Evolutionary conservation across 148 eudicot species (phyloP).

Genomic region (Rheum nobile): DNA sequence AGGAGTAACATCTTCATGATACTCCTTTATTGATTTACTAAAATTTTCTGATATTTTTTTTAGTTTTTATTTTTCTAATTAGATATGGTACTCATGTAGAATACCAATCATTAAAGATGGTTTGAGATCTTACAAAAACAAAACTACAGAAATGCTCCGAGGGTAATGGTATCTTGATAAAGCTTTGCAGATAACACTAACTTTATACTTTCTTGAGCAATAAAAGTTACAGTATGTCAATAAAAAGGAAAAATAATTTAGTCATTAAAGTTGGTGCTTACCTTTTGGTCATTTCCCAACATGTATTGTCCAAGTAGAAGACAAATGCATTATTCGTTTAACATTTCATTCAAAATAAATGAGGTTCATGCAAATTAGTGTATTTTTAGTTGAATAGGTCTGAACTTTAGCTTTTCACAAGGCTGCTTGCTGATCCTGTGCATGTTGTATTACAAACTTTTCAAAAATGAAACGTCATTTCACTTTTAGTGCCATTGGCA

Average conservation of each 20-base stretch:
- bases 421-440: background rate
- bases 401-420: background rate
- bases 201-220: conserved; percentile 1
- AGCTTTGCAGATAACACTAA: background rate
- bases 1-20: no score
- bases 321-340: background rate
- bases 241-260: background rate
- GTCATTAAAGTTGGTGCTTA: background rate
- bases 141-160: background rate
- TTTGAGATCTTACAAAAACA: no score
- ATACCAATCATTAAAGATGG: no score
- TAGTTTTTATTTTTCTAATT: no score
- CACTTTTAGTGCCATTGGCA: no score
- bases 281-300: conserved; percentile 3
- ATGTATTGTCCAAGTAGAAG: conserved; percentile 3
- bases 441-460: background rate
- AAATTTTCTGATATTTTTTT: no score
- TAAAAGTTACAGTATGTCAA: background rate
- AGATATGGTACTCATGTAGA: no score
- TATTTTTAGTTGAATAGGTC: background rate
- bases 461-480: no score
- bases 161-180: background rate
- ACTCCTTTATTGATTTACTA: no score
- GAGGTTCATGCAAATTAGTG: background rate
- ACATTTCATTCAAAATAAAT: background rate